Evolutionary conservation across 1,284 basidiomycete species (phyloP).

Genomic region (Leucoagaricus sp.): DNA sequence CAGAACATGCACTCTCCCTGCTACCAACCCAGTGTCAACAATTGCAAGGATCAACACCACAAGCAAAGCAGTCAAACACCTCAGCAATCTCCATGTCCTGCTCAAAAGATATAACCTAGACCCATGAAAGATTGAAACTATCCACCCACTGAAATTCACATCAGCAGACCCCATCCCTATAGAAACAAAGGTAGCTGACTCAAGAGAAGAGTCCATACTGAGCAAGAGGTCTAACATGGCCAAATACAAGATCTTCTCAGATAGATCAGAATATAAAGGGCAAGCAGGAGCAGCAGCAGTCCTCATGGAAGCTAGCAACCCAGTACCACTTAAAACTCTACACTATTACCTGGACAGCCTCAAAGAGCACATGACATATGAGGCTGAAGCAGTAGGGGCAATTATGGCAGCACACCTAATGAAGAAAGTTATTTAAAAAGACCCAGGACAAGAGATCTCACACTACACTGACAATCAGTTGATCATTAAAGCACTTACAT

Average conservation of each 20-base stretch:
- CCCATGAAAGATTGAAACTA: background rate
- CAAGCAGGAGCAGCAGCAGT: constrained; percentile 27
- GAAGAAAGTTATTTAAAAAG: background rate
- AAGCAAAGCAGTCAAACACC: background rate
- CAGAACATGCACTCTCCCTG: constrained; percentile 17
- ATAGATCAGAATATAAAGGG: constrained; percentile 24
- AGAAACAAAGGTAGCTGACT: no score
- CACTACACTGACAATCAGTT: constrained; percentile 26
- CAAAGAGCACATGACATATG: constrained; percentile 23
- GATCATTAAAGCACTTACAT: constrained; percentile 16
- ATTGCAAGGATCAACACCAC: background rate
- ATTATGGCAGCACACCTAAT: constrained; percentile 18
- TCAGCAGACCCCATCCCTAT: no score
- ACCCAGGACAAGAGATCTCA: background rate
- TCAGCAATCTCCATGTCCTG: background rate
- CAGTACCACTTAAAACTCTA: background rate
- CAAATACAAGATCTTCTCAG: constrained; percentile 24
- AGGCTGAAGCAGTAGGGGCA: constrained; percentile 26
- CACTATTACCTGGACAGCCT: constrained; percentile 20
- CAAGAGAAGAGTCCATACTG: no score
- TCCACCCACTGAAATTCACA: no score
- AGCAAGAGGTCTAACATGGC: background rate
- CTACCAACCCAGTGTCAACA: constrained; percentile 15
- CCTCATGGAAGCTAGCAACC: constrained; percentile 7
- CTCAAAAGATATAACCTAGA: background rate